phyloP scores from a whole-genome alignment of 139 green algal species.

The Zygnema cylindricum region DNA sequence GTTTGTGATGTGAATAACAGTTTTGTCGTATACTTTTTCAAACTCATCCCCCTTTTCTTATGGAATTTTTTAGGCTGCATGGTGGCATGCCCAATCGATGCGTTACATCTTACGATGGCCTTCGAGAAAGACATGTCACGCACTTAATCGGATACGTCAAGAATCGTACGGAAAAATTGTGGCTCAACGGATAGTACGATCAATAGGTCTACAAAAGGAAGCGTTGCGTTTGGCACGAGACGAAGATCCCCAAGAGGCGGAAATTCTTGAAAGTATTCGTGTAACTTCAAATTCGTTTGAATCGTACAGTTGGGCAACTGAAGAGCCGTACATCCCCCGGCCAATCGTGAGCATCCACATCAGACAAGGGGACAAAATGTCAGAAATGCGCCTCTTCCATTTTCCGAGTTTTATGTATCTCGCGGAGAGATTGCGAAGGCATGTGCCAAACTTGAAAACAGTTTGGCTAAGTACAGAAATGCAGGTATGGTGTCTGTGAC shows the following conservation, averaged over 20 bases:
- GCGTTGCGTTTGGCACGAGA: neutral
- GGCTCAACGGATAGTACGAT: neutral
- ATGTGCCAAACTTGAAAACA: conserved; percentile 20
- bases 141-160: conserved; percentile 24
- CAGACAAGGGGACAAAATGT: conserved; percentile 34
- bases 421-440: conserved; percentile 25
- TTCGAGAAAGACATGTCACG: conserved; percentile 7
- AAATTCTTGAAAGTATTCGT: neutral
- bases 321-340: conserved; percentile 35
- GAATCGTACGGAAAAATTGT: conserved; percentile 17
- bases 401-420: conserved; percentile 33
- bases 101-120: conserved; percentile 37
- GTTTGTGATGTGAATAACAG: too few relatives aligned
- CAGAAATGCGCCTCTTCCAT: conserved; percentile 34
- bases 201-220: neutral
- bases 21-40: too few relatives aligned
- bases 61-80: neutral
- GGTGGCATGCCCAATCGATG: conserved; percentile 14
- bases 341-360: conserved; percentile 49
- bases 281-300: neutral
- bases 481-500: too few relatives aligned
- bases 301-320: neutral
- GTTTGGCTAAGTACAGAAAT: conserved; percentile 42
- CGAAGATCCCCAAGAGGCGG: neutral
- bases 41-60: neutral